Evolutionary conservation across 805 yeast species (phyloP).

Genomic region (Ogataea wickerhamii): DNA sequence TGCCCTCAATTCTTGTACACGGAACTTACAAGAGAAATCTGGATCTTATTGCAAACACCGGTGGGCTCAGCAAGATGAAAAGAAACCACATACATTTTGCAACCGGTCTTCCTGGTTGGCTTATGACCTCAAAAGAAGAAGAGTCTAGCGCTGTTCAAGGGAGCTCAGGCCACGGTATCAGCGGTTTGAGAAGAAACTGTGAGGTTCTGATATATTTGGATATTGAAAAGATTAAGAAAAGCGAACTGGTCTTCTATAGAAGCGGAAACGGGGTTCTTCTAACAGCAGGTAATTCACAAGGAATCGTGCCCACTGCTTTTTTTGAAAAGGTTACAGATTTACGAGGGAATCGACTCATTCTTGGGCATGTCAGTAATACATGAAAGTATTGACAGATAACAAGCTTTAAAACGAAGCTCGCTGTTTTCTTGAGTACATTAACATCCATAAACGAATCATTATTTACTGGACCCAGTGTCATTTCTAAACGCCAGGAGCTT

Average conservation of each 20-base stretch:
- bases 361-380: no score
- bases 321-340: conserved; percentile 35
- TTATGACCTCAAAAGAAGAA: not conserved
- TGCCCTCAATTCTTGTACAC: conserved; percentile 63
- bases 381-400: not conserved
- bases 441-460: not conserved
- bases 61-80: conserved; percentile 64
- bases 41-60: conserved; percentile 42
- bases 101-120: conserved; percentile 41
- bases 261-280: conserved; percentile 76
- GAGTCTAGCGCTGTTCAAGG: conserved; percentile 2
- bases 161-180: conserved; percentile 39
- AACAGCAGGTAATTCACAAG: conserved; percentile 56
- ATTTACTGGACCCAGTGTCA: conserved; percentile 3
- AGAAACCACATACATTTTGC: conserved; percentile 90
- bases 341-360: conserved; percentile 15
- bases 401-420: not conserved
- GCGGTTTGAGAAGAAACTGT: conserved; percentile 69
- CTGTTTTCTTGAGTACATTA: not conserved
- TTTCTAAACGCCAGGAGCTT: conserved; percentile 43
- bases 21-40: conserved; percentile 64
- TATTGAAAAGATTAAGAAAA: conserved; percentile 41
- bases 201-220: conserved; percentile 63
- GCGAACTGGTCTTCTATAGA: conserved; percentile 49
- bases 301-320: conserved; percentile 43